These are phyloP conservation scores for Gossypium gossypioides DNA, from an alignment of 441 rosid species.

Conservation along the genomic window DNA sequence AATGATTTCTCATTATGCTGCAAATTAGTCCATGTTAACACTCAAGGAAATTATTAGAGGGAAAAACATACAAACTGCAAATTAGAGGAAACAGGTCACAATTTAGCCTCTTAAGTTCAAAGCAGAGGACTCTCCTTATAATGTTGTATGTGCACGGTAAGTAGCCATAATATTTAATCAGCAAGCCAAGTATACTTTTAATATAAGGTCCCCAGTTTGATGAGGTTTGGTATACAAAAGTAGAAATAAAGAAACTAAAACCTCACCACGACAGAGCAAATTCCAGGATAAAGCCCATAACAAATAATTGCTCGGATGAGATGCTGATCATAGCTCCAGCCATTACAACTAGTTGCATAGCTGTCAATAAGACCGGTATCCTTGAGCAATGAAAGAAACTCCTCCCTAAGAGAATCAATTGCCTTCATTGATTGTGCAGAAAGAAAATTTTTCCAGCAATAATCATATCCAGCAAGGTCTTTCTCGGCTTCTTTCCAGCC, in stretches of 20 bases:
- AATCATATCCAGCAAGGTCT: conserved; percentile 59
- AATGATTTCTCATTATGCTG: conserved; percentile 73
- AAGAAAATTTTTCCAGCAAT: conserved; percentile 85
- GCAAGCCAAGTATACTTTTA: not conserved
- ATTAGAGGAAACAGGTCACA: not conserved
- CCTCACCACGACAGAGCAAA: conserved; percentile 80
- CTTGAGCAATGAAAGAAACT: conserved; percentile 68
- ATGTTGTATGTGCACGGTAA: not conserved
- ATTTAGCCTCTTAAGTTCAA: not conserved
- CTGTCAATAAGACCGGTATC: conserved; percentile 62
- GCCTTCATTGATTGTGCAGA: conserved; percentile 80
- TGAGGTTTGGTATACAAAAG: not conserved
- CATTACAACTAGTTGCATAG: conserved; percentile 37
- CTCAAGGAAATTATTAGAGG: not conserved
- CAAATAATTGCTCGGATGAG: conserved; percentile 73
- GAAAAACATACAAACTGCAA: not conserved
- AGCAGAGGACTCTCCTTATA: not conserved
- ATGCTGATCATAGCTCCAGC: conserved; percentile 44
- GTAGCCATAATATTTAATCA: not conserved
- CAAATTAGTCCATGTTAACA: conserved; percentile 16
- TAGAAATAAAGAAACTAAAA: conserved; percentile 9
- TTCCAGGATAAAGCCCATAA: conserved; percentile 75
- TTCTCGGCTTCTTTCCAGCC: conserved; percentile 79
- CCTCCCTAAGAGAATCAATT: conserved; percentile 71
- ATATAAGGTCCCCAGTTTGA: not conserved